Base-by-base conservation (phyloP, 768 basidiomycete genomes). In the Amanita brunnescens region DNA sequence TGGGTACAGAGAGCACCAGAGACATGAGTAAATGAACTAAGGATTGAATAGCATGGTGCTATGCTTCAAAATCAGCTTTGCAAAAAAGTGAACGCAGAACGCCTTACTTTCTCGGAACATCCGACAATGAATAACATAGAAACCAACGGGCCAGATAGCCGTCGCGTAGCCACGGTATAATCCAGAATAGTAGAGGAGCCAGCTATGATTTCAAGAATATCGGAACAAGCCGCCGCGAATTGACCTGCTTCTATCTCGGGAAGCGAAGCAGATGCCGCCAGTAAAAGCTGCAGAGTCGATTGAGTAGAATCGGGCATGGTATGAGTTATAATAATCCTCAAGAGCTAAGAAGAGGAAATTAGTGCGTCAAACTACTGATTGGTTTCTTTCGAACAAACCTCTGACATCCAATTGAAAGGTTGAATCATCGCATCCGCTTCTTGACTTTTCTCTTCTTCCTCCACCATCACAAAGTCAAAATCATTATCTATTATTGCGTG, bases 291-390 rank as follows among this genome's bases (percentile, higher is more conserved):
- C 18, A 86, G 66, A 2, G 82, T 81, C 13, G 71, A 63, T 18
- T 69, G 62, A 3, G 61, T 60, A 5, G 63, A 67, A 14, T 63
- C 60, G 1, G 68, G 66, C 26, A 68, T 61, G 2, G 68, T 67
- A 62, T 88, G 86, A 0, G 76, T 78, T 48, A 87, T 59, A n/a
- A 87, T 62, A 24, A 83, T 70, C 37, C 76, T 72, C 55, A 76
- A 78, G 42, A 87, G 64, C 86, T 88, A 55, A 38, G 10, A 16
- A 10, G 29, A 44, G 6, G 14, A 20, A 9, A 48, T 14, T 14
- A 58, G 33, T 58, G 39, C 46, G n/a, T 8, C 33, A 43, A 51
- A 46, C n/a, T n/a, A 42, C 43, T 29, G 24, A 24, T 34, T 20
- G 42, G 34, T 33, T 53, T 34, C 21, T 12, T 40, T 43, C 26